These are phyloP conservation scores for Ascochyta viciae-villosae DNA, from an alignment of 2,329 filamentous ascomycete genomes.

Conservation along the genomic window DNA sequence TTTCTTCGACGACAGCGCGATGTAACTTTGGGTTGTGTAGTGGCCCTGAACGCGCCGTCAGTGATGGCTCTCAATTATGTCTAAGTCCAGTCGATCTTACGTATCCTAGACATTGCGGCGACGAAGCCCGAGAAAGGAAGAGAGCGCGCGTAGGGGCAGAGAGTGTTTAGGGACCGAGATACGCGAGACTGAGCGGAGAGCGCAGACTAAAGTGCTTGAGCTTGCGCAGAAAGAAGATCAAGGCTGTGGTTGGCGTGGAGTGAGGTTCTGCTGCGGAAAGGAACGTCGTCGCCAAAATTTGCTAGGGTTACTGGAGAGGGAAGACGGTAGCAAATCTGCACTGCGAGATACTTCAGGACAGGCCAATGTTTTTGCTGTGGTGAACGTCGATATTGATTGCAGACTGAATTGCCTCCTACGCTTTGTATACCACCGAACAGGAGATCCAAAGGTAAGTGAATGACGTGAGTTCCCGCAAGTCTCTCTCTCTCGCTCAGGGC, in stretches of 20 bases:
- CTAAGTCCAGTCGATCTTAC: not conserved
- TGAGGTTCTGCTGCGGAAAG: not conserved
- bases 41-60: not conserved
- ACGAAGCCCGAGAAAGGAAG: not conserved
- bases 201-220: not conserved
- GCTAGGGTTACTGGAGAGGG: not conserved
- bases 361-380: not conserved
- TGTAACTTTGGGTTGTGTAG: not conserved
- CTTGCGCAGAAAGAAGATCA: not conserved
- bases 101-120: not conserved
- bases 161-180: not conserved
- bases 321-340: too few species aligned
- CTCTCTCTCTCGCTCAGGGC: not conserved
- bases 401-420: not conserved
- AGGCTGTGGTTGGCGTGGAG: too few species aligned
- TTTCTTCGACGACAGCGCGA: not conserved
- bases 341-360: not conserved
- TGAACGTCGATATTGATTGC: not conserved
- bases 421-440: not conserved
- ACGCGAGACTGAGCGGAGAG: not conserved
- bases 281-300: not conserved
- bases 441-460: not conserved
- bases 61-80: not conserved
- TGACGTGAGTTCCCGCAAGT: not conserved
- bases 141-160: not conserved